Evolutionary conservation across 2,329 filamentous ascomycete genomes (phyloP).

Genomic region (Amylocarpus encephaloides): DNA sequence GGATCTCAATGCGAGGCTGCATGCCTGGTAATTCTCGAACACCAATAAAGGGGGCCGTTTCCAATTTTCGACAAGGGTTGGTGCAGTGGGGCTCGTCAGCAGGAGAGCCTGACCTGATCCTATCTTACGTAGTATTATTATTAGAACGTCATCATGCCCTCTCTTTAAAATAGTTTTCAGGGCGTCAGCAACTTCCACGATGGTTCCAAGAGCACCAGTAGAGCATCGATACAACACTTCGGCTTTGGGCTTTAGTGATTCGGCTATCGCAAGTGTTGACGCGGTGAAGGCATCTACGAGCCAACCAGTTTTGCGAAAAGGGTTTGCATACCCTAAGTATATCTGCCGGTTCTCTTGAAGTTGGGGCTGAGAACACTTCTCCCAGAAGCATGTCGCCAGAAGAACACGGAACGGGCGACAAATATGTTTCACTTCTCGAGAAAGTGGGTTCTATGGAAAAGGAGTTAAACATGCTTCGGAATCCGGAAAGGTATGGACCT

Average conservation of each 20-base stretch:
- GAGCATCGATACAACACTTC: neutral
- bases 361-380: neutral
- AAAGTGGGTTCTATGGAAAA: neutral
- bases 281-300: neutral
- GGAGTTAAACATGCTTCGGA: neutral
- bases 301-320: neutral
- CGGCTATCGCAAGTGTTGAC: neutral
- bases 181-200: neutral
- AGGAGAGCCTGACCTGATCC: too few relatives aligned
- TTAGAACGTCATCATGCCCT: too few relatives aligned
- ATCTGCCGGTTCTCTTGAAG: neutral
- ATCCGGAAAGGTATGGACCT: neutral
- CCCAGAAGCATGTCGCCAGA: too few relatives aligned
- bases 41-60: too few relatives aligned
- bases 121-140: too few relatives aligned
- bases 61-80: too few relatives aligned
- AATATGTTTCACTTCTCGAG: neutral
- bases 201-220: neutral
- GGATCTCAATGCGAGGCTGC: too few relatives aligned
- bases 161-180: too few relatives aligned
- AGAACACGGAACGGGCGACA: neutral
- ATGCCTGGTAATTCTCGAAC: too few relatives aligned
- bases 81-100: too few relatives aligned
- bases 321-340: too few relatives aligned
- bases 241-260: neutral